A percentile compares a stretch with the other conserved stretches of the same genome.
These are phyloP conservation scores for Medicago ruthenica DNA, from an alignment of 306 rosid genomes.

Conservation along the genomic window DNA sequence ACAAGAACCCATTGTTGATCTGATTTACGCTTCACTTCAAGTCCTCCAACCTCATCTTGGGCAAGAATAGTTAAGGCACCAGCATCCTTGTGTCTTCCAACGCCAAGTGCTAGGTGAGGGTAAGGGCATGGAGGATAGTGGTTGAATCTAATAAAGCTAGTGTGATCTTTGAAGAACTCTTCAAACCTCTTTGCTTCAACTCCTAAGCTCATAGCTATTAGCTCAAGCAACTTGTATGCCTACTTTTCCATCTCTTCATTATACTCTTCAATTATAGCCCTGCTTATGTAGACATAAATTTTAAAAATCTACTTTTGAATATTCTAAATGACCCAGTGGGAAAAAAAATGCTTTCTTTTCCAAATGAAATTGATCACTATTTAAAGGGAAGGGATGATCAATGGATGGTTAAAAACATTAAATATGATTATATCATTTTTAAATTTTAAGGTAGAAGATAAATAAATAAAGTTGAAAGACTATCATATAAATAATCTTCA, in stretches of 20 bases:
- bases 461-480: too few species aligned
- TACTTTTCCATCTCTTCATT: slow-evolving; percentile 51
- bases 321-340: too few species aligned
- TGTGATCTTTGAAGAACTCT: slow-evolving; percentile 56
- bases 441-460: too few species aligned
- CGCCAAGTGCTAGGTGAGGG: slow-evolving; percentile 67
- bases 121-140: slow-evolving; percentile 72
- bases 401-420: too few species aligned
- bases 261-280: slow-evolving; percentile 58
- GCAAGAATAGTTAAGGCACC: slow-evolving; percentile 64
- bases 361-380: too few species aligned
- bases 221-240: slow-evolving; percentile 56
- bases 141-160: slow-evolving; percentile 53
- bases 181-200: slow-evolving; percentile 54
- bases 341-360: too few species aligned
- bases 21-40: slow-evolving; percentile 61
- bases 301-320: too few species aligned
- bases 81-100: slow-evolving; percentile 66
- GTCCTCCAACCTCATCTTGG: slow-evolving; percentile 72
- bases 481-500: too few species aligned
- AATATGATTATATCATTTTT: too few species aligned
- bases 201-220: slow-evolving; percentile 65
- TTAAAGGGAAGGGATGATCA: too few species aligned
- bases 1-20: slow-evolving; percentile 72
- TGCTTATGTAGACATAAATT: slow-evolving; percentile 6